Conservation (phyloP, 305 asterid genomes). For the Vinca major region DNA sequence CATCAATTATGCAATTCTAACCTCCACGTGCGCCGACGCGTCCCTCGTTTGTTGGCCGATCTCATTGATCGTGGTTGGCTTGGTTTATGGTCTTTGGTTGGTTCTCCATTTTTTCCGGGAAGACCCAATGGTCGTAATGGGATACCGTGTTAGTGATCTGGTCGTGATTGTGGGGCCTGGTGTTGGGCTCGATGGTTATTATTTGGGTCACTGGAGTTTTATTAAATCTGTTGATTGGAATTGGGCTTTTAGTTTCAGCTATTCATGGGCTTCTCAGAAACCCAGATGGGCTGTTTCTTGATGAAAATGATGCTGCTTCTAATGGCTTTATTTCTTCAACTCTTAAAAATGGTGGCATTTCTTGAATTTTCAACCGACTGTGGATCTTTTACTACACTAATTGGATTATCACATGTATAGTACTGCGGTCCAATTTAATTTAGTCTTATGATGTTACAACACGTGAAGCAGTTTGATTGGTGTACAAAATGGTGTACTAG, state of each 20-base stretch:
- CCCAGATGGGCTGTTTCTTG: constrained; percentile 57
- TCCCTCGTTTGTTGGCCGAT: constrained; percentile 51
- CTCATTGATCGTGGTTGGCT: constrained; percentile 29
- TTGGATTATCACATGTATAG: no score
- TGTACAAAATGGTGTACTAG: no score
- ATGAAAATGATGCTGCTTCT: constrained; percentile 55
- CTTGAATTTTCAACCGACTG: constrained; percentile 1
- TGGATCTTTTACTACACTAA: no score
- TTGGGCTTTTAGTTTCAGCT: constrained; percentile 38
- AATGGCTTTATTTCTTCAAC: constrained; percentile 38
- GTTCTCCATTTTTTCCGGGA: constrained; percentile 58
- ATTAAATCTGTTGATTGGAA: constrained; percentile 41
- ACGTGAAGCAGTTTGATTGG: no score
- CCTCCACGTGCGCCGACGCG: constrained; percentile 39
- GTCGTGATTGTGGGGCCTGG: constrained; percentile 34
- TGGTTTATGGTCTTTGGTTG: constrained; percentile 52
- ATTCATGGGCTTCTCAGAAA: constrained; percentile 54
- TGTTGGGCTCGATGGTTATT: constrained; percentile 21
- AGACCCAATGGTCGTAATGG: constrained; percentile 58
- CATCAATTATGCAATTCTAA: constrained; percentile 46
- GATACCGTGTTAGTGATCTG: constrained; percentile 42
- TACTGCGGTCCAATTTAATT: no score
- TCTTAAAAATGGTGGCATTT: constrained; percentile 20
- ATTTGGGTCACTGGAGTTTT: constrained; percentile 45
- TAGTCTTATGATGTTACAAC: no score